These are phyloP conservation scores for Pseudisothecium myosuroides DNA, from an alignment of 225 moss, liverwort and hornwort genomes.

Conservation along the genomic window DNA sequence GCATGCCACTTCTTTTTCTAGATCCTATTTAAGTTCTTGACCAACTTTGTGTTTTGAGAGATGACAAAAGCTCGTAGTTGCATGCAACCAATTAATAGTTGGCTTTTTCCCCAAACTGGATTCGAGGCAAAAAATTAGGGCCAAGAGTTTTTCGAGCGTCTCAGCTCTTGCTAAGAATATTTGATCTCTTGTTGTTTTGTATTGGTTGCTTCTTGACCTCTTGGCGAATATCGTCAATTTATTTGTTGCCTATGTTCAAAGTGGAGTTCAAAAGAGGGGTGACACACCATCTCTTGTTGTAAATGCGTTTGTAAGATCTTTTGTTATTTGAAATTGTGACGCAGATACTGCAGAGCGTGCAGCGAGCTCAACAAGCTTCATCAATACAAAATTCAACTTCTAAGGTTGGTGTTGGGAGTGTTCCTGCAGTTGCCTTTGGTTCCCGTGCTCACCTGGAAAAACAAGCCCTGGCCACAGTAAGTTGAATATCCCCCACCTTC, in stretches of 20 bases:
- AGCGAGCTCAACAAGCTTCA: constrained; percentile 5
- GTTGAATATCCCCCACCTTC: not conserved
- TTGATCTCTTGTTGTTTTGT: not conserved
- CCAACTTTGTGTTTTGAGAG: not conserved
- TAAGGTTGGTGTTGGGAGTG: constrained; percentile 21
- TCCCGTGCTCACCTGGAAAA: constrained; percentile 92
- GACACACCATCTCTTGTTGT: not conserved
- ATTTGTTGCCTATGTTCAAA: not conserved
- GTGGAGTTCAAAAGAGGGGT: not conserved
- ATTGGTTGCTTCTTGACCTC: not conserved
- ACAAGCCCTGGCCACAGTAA: constrained; percentile 78
- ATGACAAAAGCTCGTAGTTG: not conserved
- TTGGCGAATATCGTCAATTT: not conserved
- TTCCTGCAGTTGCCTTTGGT: constrained; percentile 62
- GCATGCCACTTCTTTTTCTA: not conserved
- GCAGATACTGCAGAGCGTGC: constrained; percentile 35
- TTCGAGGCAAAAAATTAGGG: not conserved
- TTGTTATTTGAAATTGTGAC: not conserved
- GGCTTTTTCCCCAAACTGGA: not conserved
- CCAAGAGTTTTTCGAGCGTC: not conserved
- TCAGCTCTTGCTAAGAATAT: not conserved
- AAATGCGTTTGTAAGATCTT: not conserved
- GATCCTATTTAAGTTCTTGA: not conserved
- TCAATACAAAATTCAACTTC: not conserved
- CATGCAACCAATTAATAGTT: not conserved